These are phyloP conservation scores for Hyparrhenia diplandra DNA, from an alignment of 176 grass and related monocot species.

Conservation along the genomic window DNA sequence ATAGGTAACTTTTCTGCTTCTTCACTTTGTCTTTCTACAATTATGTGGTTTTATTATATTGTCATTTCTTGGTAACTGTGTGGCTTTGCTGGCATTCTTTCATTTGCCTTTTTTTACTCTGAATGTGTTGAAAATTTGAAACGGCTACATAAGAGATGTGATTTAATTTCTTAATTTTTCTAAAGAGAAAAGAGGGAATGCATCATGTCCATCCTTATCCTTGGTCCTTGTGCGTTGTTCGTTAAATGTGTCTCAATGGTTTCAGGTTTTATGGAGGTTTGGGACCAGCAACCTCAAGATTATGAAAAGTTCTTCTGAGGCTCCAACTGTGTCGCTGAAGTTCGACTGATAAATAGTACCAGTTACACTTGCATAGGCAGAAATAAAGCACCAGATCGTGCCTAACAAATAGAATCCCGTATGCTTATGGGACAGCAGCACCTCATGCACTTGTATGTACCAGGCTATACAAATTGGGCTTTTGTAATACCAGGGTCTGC, in stretches of 20 bases:
- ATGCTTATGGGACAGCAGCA: background rate
- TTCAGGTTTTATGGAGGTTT: constrained; percentile 76
- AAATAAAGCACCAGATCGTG: constrained; percentile 22
- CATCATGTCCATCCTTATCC: no score
- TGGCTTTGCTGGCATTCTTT: background rate
- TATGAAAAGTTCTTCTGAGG: constrained; percentile 70
- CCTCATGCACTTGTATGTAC: background rate
- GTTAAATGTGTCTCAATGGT: background rate
- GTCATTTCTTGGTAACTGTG: background rate
- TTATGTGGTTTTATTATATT: background rate
- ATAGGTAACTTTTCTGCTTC: constrained; percentile 46
- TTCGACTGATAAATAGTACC: background rate
- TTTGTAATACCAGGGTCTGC: background rate
- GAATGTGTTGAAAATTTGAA: constrained; percentile 1
- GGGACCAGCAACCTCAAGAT: constrained; percentile 60
- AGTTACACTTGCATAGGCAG: constrained; percentile 10
- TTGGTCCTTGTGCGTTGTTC: no score
- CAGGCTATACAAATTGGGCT: background rate
- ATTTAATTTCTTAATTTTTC: background rate
- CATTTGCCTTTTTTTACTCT: background rate
- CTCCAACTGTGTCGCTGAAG: constrained; percentile 16
- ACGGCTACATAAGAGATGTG: background rate
- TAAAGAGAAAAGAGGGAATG: no score
- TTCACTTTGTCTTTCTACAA: background rate
- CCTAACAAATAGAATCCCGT: background rate